Base-by-base conservation (phyloP, 2,329 filamentous ascomycete genomes). In the Colletotrichum phormii region DNA sequence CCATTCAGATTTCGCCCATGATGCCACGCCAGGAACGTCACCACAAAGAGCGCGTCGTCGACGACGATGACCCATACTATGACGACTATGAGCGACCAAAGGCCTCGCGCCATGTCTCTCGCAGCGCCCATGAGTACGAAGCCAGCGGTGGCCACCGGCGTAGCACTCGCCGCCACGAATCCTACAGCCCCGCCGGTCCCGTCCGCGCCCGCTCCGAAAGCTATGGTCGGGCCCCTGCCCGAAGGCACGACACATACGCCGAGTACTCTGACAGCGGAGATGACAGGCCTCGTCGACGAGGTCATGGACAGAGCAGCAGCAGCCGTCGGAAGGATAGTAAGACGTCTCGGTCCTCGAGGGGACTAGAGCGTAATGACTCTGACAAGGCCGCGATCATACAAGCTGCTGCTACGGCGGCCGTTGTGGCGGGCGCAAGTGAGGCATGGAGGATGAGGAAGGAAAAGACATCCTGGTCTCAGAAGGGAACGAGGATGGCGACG, bases 401-500 rank as follows among this genome's bases (percentile, higher is more conserved):
- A 55, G 72, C 72, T 8, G 74, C 72, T 0, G 73, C 67, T 18
- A 69, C 72, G 13, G 72, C 74, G 9, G 74, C 74, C 2, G 61
- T 75, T 0, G 72, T 65, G 2, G 74, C 74, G 4, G 68, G 74
- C 4, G 74, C 74, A 24, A 59, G 68, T 1, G 74, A 75, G 58
- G 74, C 69, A 0, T 75, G 74, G 74, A 37, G 59, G 11, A 67
- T 73, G 68, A 58, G 74, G 55, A 73, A 72, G 24, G 69, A 75
- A 11, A 72, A 73, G 62, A 57, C 62, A 8, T 67, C 65, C 2
- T 73, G 73, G 74, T 53, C 62, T 7, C 67, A 66, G 59, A 75
- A 75, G 63, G 72, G 72, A 4, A 65, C 58, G 13, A 64, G 37
- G 54, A 58, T 75, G 35, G 74, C 72, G 1, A 74, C 74, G 13